Conservation (phyloP, 2,329 filamentous ascomycete species). For the Aspergillus fischeri region DNA sequence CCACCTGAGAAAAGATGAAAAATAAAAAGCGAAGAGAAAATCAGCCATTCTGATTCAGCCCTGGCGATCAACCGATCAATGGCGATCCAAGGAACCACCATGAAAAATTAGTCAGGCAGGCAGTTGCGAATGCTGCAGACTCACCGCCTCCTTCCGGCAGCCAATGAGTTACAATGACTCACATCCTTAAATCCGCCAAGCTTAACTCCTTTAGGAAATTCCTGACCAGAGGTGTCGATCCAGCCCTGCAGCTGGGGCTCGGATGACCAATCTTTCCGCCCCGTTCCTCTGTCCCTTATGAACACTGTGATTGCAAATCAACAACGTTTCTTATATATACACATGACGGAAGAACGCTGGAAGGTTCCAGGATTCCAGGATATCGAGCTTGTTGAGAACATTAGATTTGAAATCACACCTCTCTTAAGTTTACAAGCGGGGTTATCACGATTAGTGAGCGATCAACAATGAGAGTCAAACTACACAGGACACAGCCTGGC, state of each 20-base stretch:
- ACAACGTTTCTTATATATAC: neutral
- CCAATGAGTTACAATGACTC: conserved; percentile 16
- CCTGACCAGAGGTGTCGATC: neutral
- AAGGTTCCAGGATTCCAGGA: neutral
- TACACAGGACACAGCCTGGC: neutral
- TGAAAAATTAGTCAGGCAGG: neutral
- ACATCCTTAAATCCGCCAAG: conserved; percentile 4
- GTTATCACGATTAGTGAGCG: neutral
- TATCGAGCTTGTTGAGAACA: neutral
- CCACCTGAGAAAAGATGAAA: neutral
- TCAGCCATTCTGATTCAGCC: conserved; percentile 7
- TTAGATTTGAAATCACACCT: neutral
- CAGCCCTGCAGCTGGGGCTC: conserved; percentile 3
- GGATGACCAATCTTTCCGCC: conserved; percentile 20
- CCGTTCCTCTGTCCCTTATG: conserved; percentile 8
- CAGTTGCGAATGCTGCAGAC: neutral
- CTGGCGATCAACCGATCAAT: conserved; percentile 4
- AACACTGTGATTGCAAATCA: neutral
- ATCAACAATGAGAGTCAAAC: neutral
- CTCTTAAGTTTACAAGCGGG: neutral
- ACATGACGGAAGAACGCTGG: neutral
- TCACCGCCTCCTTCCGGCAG: conserved; percentile 12
- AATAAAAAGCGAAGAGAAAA: conserved; percentile 5
- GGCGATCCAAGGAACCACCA: conserved; percentile 1
- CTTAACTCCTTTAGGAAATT: conserved; percentile 7